These are phyloP conservation scores for Mikania micrantha DNA, from an alignment of 129 eudicot genomes.

Conservation along the genomic window DNA sequence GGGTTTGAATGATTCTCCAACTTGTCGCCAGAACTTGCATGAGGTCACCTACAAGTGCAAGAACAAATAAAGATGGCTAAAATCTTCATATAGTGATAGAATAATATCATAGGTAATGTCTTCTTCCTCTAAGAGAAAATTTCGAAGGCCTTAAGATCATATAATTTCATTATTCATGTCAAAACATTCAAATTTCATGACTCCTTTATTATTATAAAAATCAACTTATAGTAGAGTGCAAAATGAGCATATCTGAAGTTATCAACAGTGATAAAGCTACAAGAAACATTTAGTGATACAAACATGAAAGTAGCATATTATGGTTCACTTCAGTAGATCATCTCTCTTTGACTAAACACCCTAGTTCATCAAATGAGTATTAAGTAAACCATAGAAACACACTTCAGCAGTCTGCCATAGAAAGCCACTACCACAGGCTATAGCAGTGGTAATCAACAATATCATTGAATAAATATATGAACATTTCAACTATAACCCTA, in stretches of 20 bases:
- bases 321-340: conserved; percentile 3
- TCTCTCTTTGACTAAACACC: background rate
- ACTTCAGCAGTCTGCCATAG: background rate
- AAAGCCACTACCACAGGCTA: conserved; percentile 7
- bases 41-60: conserved; percentile 66
- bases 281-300: background rate
- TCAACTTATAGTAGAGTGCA: background rate
- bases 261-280: background rate
- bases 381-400: background rate
- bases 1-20: conserved; percentile 94
- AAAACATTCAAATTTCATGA: conserved; percentile 3
- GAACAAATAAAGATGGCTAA: background rate
- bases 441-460: background rate
- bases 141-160: background rate
- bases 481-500: background rate
- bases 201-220: background rate
- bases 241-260: background rate
- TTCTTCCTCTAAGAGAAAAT: background rate
- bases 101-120: conserved; percentile 1
- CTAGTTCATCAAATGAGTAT: background rate
- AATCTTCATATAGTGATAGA: conserved; percentile 6
- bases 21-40: conserved; percentile 86
- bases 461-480: background rate
- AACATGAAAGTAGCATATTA: background rate
- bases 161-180: background rate